Evolutionary conservation across 1,284 basidiomycete genomes (phyloP).

Genomic region (Chalciporus sp.): DNA sequence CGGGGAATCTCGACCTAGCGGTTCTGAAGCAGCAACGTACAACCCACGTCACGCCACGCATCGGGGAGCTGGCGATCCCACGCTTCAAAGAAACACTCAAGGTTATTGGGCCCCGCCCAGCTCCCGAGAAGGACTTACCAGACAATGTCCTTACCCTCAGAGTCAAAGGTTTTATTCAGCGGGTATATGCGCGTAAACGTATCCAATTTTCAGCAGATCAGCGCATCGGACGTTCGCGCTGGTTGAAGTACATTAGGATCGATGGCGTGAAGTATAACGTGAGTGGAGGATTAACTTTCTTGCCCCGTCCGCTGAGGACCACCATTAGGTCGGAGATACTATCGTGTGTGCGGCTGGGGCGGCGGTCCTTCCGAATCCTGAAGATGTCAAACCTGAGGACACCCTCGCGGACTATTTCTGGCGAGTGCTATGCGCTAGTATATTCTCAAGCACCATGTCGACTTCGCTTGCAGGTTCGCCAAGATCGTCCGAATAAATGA

Average conservation of each 20-base stretch:
- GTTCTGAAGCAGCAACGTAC: conserved; percentile 46
- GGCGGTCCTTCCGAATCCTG: conserved; percentile 29
- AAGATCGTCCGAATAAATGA: conserved; percentile 55
- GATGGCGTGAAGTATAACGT: conserved; percentile 32
- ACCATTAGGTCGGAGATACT: conserved; percentile 55
- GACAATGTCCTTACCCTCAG: conserved; percentile 16
- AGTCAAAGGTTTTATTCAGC: conserved; percentile 25
- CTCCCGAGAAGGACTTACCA: conserved; percentile 19
- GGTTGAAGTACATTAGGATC: conserved; percentile 33
- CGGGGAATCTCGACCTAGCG: conserved; percentile 52
- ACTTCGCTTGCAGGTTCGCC: conserved; percentile 55
- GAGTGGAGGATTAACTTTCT: conserved; percentile 26
- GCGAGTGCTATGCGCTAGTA: conserved; percentile 33
- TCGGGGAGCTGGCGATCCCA: conserved; percentile 49
- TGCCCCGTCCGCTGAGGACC: neutral
- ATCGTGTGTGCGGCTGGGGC: conserved; percentile 49
- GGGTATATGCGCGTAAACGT: conserved; percentile 15
- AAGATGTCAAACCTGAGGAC: conserved; percentile 38
- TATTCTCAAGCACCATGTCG: neutral
- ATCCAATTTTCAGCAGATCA: conserved; percentile 28
- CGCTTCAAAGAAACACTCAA: conserved; percentile 54
- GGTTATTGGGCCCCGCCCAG: conserved; percentile 50
- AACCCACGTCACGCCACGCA: conserved; percentile 62
- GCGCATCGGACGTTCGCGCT: conserved; percentile 29
- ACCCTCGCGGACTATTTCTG: conserved; percentile 61